Base-by-base conservation (phyloP, 345 rosid genomes). In the Linum usitatissimum region DNA sequence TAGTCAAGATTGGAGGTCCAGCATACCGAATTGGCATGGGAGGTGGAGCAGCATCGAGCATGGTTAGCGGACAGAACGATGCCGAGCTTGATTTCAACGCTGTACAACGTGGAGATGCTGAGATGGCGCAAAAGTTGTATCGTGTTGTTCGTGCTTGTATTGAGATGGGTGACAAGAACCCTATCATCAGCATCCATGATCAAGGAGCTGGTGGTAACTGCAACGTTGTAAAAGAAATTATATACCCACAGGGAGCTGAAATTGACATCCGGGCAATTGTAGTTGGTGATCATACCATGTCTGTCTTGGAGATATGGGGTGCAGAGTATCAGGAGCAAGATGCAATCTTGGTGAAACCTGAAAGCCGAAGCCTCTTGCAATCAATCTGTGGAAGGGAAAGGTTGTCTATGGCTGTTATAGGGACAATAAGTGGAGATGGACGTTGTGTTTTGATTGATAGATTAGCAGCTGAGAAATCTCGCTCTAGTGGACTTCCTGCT, bases 321-420 rank as follows among this genome's bases (percentile, higher is more conserved):
- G 98, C 98, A 30, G 98, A 92, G 67, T 92, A 92, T 73, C 98
- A 92, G 70, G 97, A 92, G 78, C 98, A 92, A 76, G 97, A 92
- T 77, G 97, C 98, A 1, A 84, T 92, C 77, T 76, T 92, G 81
- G 86, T 92, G 75, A 86, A 84, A 77, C 84, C 95, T 49, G 91
- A 85, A 79, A 87, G 87, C 65, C 82, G 80, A 9, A 76, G 72
- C 60, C 57, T 87, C 51, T 73, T 92, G 71, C 79, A 78, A 61
- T 89, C 86, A 0, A 81, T 92, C 13, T 92, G 97, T 78, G 76
- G 83, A 67, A 92, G 98, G 66, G 98, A 92, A 76, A 87, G 95
- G 78, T 77, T 92, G 56, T 84, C 90, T 1, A 84, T 92, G 98
- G 97, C 97, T 64, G 84, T 92, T 63, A 83, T 92, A 69, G 95